A percentile compares a stretch with the other conserved stretches of the same genome.
These are phyloP conservation scores for Solanum lignicaule DNA, from an alignment of 257 asterid species.

Conservation along the genomic window DNA sequence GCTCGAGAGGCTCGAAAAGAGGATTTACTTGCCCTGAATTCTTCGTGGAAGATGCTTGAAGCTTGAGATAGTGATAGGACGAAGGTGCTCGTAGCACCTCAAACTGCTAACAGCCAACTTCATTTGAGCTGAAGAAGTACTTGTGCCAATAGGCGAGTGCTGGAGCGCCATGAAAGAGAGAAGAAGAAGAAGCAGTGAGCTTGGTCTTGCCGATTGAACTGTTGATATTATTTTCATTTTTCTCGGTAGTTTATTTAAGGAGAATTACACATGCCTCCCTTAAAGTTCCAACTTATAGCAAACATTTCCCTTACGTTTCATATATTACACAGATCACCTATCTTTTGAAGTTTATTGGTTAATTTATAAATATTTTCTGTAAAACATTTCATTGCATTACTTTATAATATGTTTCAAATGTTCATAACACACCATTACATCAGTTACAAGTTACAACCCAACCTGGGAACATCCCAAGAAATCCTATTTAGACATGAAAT, in stretches of 20 bases:
- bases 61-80: constrained; percentile 6
- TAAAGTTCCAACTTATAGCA: too few species aligned
- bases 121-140: background rate
- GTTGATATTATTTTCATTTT: background rate
- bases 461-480: too few species aligned
- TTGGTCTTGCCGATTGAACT: background rate
- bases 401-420: too few species aligned
- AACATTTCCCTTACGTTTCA: too few species aligned
- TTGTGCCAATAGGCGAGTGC: background rate
- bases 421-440: too few species aligned
- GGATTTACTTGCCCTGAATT: constrained; percentile 11
- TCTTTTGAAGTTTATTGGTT: too few species aligned
- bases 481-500: too few species aligned
- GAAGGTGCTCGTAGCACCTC: constrained; percentile 10
- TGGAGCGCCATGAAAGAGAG: background rate
- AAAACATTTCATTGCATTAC: too few species aligned
- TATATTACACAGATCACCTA: too few species aligned
- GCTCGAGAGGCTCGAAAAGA: background rate
- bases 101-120: constrained; percentile 3
- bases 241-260: background rate
- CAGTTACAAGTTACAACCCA: too few species aligned
- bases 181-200: background rate
- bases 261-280: background rate
- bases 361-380: too few species aligned
- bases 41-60: constrained; percentile 13